A percentile compares a stretch with the other conserved stretches of the same genome.
Evolutionary conservation across 495 filamentous ascomycete genomes (phyloP).

Genomic region (Lasiosphaeria ovina): DNA sequence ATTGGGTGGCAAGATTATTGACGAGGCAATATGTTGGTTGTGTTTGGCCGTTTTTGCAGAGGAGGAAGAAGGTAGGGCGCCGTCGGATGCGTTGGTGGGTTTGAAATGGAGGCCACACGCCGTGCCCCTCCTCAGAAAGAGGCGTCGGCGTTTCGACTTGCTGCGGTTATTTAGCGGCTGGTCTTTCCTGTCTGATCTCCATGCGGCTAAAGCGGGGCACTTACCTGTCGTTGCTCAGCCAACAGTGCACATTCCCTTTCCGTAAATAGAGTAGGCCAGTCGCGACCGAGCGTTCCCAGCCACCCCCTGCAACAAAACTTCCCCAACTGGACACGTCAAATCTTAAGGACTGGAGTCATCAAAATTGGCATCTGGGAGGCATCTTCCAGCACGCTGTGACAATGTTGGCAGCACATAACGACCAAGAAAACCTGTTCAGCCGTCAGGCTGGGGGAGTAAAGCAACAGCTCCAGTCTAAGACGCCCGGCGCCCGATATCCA

Average conservation of each 20-base stretch:
- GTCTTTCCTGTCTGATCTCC: constrained; percentile 32
- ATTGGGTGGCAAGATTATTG: constrained; percentile 14
- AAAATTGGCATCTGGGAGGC: constrained; percentile 17
- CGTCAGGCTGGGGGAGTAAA: constrained; percentile 79
- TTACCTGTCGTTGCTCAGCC: constrained; percentile 24
- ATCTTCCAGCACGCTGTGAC: constrained; percentile 20
- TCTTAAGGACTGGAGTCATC: constrained; percentile 1
- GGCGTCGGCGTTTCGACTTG: constrained; percentile 29
- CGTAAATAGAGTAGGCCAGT: background rate
- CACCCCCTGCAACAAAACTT: constrained; percentile 6
- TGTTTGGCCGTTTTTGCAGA: constrained; percentile 19
- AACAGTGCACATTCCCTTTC: constrained; percentile 15
- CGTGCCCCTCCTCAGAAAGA: constrained; percentile 30
- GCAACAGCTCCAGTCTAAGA: constrained; percentile 72
- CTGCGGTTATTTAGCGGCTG: constrained; percentile 14
- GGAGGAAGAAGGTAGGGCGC: constrained; percentile 10
- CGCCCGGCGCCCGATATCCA: constrained; percentile 68
- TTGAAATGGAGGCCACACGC: constrained; percentile 14
- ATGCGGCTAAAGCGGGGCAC: constrained; percentile 28
- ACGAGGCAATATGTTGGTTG: constrained; percentile 18
- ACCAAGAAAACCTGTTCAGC: constrained; percentile 84
- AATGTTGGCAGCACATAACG: constrained; percentile 73
- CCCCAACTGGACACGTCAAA: constrained; percentile 5
- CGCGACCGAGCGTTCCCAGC: background rate
- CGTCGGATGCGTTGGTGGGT: constrained; percentile 17